These are phyloP conservation scores for Epichloe coenophiala DNA, from an alignment of 2,329 filamentous ascomycete genomes.

Conservation along the genomic window DNA sequence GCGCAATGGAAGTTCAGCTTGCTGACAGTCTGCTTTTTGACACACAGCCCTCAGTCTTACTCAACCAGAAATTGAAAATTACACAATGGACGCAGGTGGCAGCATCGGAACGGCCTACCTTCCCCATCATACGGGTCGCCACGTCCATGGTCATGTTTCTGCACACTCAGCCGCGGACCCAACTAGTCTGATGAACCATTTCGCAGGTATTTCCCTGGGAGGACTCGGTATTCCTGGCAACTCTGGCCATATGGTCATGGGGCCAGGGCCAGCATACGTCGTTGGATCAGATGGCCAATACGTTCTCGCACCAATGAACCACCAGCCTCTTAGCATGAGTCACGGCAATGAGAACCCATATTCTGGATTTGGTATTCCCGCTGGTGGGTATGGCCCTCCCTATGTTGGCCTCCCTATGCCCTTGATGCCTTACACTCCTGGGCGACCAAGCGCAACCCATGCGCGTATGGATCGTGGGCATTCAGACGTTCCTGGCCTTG, in stretches of 20 bases:
- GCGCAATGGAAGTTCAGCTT: background rate
- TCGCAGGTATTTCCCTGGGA: slow-evolving; percentile 24
- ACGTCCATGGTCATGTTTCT: slow-evolving; percentile 16
- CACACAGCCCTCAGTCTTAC: slow-evolving; percentile 20
- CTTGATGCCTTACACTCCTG: slow-evolving; percentile 39
- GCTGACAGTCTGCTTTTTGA: background rate
- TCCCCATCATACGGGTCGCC: slow-evolving; percentile 16
- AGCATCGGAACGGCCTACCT: slow-evolving; percentile 19
- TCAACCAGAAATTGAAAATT: slow-evolving; percentile 15
- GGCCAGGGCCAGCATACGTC: slow-evolving; percentile 23
- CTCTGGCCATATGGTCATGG: slow-evolving; percentile 17
- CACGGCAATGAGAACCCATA: slow-evolving; percentile 22
- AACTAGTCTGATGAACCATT: slow-evolving; percentile 20
- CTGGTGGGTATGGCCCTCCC: slow-evolving; percentile 21
- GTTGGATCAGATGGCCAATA: slow-evolving; percentile 26
- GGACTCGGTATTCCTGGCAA: slow-evolving; percentile 20
- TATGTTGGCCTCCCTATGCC: slow-evolving; percentile 24
- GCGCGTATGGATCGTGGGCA: slow-evolving; percentile 34
- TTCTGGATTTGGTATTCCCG: slow-evolving; percentile 17
- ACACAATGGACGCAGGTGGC: slow-evolving; percentile 23
- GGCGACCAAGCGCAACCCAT: slow-evolving; percentile 29
- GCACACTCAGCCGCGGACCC: slow-evolving; percentile 18
- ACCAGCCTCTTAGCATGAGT: slow-evolving; percentile 22
- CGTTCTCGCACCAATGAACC: slow-evolving; percentile 22
- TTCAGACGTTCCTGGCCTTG: slow-evolving; percentile 45